Conservation (phyloP, 1,284 basidiomycete species). For the Ceratobasidium sp. region DNA sequence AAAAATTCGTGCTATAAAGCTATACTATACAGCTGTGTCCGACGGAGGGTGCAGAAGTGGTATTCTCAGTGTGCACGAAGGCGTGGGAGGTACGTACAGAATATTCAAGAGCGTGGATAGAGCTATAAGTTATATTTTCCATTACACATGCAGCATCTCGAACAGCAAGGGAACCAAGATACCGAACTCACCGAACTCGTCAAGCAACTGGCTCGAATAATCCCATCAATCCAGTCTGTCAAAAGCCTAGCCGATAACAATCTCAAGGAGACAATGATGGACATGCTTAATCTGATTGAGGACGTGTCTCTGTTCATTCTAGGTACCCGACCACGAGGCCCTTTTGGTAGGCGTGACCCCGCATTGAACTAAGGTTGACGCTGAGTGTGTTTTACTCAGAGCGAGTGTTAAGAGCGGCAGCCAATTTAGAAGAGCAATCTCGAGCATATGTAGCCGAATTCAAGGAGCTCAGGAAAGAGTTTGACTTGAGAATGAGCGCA, state of each 20-base stretch:
- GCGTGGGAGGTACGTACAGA: constrained; percentile 14
- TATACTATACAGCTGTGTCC: not conserved
- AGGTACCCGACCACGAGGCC: not conserved
- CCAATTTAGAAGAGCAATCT: too few species aligned
- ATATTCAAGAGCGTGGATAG: too few species aligned
- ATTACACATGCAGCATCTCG: not conserved
- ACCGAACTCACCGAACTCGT: not conserved
- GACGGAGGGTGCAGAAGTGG: not conserved
- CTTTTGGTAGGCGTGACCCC: not conserved
- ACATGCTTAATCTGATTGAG: not conserved
- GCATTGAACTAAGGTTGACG: too few species aligned
- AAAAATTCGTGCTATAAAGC: too few species aligned
- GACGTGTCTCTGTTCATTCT: constrained; percentile 12
- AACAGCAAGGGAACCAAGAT: not conserved
- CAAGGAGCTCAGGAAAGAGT: not conserved
- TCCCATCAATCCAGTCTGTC: constrained; percentile 1
- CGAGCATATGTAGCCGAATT: too few species aligned
- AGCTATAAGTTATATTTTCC: too few species aligned
- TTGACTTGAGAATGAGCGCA: not conserved
- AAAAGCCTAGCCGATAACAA: not conserved
- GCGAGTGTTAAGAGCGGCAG: too few species aligned
- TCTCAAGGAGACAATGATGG: not conserved
- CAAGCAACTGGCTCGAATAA: not conserved
- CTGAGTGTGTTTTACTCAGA: too few species aligned
- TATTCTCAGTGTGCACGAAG: not conserved